phyloP scores from a whole-genome alignment of 2,329 filamentous ascomycete genomes.

The Aaosphaeria pasadenensis region DNA sequence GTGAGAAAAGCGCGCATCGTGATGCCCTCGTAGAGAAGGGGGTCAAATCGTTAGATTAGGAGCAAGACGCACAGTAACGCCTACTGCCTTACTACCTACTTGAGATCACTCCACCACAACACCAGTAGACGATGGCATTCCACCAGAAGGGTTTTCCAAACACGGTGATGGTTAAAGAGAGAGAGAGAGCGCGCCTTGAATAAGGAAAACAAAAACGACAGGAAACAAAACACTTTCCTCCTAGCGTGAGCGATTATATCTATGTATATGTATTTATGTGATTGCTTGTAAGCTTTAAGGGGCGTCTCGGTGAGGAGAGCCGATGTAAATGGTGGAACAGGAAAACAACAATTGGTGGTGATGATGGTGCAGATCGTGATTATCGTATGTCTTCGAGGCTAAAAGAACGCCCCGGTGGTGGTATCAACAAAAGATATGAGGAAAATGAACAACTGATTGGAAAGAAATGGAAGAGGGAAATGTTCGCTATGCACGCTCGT shows the following conservation, averaged over 20 bases:
- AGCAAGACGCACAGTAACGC: too few relatives aligned
- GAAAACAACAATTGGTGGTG: too few relatives aligned
- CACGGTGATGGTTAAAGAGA: too few relatives aligned
- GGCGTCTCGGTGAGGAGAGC: slow-evolving; percentile 2
- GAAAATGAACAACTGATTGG: slow-evolving; percentile 5
- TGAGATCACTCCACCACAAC: too few relatives aligned
- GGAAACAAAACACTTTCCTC: slow-evolving; percentile 3
- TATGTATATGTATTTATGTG: slow-evolving; percentile 7
- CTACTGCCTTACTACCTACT: too few relatives aligned
- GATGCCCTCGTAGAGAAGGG: too few relatives aligned
- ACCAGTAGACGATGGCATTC: too few relatives aligned
- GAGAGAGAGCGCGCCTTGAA: too few relatives aligned
- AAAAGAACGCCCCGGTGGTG: neutral
- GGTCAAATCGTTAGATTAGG: too few relatives aligned
- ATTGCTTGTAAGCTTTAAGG: slow-evolving; percentile 12
- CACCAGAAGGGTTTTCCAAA: too few relatives aligned
- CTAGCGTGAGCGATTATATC: slow-evolving; percentile 31
- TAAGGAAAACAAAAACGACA: too few relatives aligned
- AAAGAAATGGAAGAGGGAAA: slow-evolving; percentile 2
- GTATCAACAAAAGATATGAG: slow-evolving; percentile 13
- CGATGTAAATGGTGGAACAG: neutral
- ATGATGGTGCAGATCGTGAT: neutral
- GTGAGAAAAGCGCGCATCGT: too few relatives aligned
- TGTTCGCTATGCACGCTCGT: slow-evolving; percentile 10
- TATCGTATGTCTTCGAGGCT: slow-evolving; percentile 22